phyloP scores from a whole-genome alignment of 2,329 filamentous ascomycete genomes.

The Monilinia fructicola region DNA sequence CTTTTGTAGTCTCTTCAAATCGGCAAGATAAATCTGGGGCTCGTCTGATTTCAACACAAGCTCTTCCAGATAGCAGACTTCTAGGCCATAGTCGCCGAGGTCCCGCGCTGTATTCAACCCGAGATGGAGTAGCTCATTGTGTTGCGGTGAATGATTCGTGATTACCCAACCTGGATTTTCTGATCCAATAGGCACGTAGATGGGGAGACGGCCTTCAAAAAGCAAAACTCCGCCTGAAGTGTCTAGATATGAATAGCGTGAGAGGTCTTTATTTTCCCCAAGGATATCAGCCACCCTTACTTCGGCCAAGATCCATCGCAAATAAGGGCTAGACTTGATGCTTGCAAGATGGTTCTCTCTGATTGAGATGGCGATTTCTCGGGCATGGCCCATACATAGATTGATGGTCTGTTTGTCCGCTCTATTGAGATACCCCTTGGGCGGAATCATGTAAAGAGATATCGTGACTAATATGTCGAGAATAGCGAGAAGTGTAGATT shows the following conservation, averaged over 20 bases:
- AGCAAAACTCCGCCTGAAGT: background rate
- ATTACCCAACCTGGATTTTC: background rate
- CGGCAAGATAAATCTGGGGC: background rate
- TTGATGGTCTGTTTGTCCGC: background rate
- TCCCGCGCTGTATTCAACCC: background rate
- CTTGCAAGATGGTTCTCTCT: background rate
- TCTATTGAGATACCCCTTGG: background rate
- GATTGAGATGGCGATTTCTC: background rate
- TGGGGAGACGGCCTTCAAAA: background rate
- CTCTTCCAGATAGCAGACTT: background rate
- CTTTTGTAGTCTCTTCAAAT: background rate
- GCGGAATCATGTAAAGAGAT: background rate
- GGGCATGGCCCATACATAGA: background rate
- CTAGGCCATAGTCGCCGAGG: background rate
- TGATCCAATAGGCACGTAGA: background rate
- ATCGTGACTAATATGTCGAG: background rate
- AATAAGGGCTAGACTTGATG: slow-evolving; percentile 5
- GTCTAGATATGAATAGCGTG: background rate
- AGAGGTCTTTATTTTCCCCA: background rate
- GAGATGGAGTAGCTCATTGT: background rate
- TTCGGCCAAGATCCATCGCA: slow-evolving; percentile 4
- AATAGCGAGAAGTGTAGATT: slow-evolving; percentile 1
- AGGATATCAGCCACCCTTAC: background rate
- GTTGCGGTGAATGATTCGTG: background rate
- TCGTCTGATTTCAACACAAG: background rate